Percentiles rank a stretch among this genome's conserved stretches.
phyloP scores from a whole-genome alignment of 106 monocot genomes.

The Dioscorea zingiberensis region DNA sequence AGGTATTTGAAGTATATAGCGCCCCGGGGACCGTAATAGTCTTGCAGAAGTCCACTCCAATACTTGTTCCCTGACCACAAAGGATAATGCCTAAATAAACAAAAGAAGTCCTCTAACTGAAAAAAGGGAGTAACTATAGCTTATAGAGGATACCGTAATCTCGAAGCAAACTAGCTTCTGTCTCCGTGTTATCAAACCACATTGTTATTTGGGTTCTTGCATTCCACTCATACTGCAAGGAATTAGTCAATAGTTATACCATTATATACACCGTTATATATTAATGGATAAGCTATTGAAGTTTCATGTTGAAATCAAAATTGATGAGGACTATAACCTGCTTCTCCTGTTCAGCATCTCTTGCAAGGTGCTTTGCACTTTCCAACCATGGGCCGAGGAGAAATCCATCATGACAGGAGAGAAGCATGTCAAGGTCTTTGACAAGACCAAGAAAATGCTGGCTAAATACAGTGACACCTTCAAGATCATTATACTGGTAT shows the following conservation, averaged over 20 bases:
- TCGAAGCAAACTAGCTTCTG: constrained; percentile 48
- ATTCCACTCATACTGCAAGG: constrained; percentile 67
- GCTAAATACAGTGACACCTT: constrained; percentile 15
- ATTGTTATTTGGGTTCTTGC: constrained; percentile 67
- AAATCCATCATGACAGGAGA: constrained; percentile 55
- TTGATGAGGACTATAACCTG: constrained; percentile 20
- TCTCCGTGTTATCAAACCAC: constrained; percentile 65
- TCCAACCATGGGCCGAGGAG: constrained; percentile 65
- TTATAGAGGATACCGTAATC: constrained; percentile 37
- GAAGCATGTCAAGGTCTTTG: constrained; percentile 40
- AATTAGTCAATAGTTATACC: background rate
- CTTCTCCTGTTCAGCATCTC: constrained; percentile 27
- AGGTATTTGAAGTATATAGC: constrained; percentile 48
- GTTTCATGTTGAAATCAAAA: no score
- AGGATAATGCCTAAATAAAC: background rate
- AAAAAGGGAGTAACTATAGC: background rate
- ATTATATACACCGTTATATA: background rate
- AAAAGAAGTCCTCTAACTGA: background rate
- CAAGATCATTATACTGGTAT: constrained; percentile 22
- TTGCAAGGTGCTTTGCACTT: constrained; percentile 45
- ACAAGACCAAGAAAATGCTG: constrained; percentile 42
- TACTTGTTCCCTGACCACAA: constrained; percentile 47
- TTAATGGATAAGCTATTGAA: no score
- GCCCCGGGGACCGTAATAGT: constrained; percentile 47
- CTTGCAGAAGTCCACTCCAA: constrained; percentile 53